phyloP scores from a whole-genome alignment of 306 rosid genomes.

The Cicer cuneatum region DNA sequence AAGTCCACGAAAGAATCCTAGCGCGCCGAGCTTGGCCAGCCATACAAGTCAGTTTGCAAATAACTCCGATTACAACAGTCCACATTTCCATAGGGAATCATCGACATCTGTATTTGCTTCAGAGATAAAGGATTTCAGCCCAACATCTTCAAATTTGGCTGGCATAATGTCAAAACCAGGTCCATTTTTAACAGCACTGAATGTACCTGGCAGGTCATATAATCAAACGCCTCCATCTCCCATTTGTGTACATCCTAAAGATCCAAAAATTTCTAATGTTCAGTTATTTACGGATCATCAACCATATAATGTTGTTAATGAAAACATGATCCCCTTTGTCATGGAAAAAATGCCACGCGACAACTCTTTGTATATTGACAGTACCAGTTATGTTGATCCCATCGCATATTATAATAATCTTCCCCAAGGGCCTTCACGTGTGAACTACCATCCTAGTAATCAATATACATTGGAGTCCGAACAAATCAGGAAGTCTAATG shows the following conservation, averaged over 20 bases:
- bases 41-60: conserved; percentile 66
- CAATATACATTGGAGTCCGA: conserved; percentile 50
- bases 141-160: conserved; percentile 51
- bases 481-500: conserved; percentile 47
- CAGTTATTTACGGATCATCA: conserved; percentile 54
- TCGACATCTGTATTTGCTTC: conserved; percentile 53
- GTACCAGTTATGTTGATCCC: conserved; percentile 58
- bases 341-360: conserved; percentile 55
- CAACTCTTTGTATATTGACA: conserved; percentile 55
- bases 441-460: conserved; percentile 54
- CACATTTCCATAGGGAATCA: conserved; percentile 57
- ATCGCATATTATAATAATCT: conserved; percentile 49
- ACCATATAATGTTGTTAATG: conserved; percentile 49
- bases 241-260: conserved; percentile 50
- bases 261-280: conserved; percentile 53
- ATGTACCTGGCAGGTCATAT: conserved; percentile 55
- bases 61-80: conserved; percentile 63
- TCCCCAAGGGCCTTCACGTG: conserved; percentile 55
- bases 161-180: conserved; percentile 53
- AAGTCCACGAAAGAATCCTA: conserved; percentile 61
- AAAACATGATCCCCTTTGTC: conserved; percentile 53
- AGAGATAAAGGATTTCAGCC: conserved; percentile 60
- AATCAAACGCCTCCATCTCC: conserved; percentile 62
- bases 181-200: conserved; percentile 58
- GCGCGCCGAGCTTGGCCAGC: conserved; percentile 63